Base-by-base conservation (phyloP, 2,329 filamentous ascomycete genomes). In the Botrytis squamosa region DNA sequence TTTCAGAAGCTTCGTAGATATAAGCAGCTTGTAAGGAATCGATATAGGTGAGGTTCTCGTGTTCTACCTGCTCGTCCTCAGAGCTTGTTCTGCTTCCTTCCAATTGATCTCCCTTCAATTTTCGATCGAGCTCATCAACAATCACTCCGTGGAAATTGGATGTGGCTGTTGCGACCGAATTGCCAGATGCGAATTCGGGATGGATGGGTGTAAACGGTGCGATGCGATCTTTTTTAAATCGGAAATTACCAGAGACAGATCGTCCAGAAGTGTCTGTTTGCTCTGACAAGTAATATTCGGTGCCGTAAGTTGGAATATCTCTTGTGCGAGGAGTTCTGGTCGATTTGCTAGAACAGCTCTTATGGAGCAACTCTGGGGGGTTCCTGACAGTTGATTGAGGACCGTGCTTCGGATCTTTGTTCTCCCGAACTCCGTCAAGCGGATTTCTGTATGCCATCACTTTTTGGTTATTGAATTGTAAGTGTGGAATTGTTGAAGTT, bases 371-470 rank as follows among this genome's bases (percentile, higher is more conserved):
- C 52, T 57, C 52, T 57, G 52, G n/a, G 52, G 52, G n/a, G 52
- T 57, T 57, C 52, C 52, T 57, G n/a, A 55, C 25, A 55, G n/a
- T 57, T 57, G n/a, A 57, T 63, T 12, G 14, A 40, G 60, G 60
- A 6, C 60, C 65, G 65, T 20, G 49, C 49, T n/a, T 14, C 65
- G 65, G 65, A 42, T 20, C n/a, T 29, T 68, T 57, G 36, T 68
- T 68, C 38, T n/a, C 10, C 65, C 65, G 46, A 55, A 25, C 14
- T 55, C 16, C 25, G 22, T 40, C 36, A 42, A 64, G 16, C n/a
- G 25, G 62, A n/a, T 29, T 42, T 42, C 25, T 44, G 3, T 29
- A n/a, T 29, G 38, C 62, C 40, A 42, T 55, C 52, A 38, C 20
- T 42, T 42, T 42, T 63, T 63, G 60, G 60, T 25, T 63, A 33